Evolutionary conservation across 1,284 basidiomycete species (phyloP), one percentile per base, ranked within the genome.

Genomic region (Ganoderma lucidum): DNA sequence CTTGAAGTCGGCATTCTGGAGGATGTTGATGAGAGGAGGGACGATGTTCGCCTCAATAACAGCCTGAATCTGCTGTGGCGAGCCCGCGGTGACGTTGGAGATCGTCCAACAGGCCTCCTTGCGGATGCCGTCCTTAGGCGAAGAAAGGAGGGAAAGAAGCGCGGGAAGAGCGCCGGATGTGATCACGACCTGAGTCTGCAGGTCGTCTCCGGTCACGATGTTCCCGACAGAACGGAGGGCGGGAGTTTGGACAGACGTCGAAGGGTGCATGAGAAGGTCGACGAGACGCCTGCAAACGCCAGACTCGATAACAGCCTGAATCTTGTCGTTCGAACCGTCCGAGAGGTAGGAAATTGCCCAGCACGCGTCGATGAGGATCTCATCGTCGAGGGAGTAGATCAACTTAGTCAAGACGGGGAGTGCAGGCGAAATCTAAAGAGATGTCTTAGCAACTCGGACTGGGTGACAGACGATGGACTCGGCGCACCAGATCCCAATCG

Each of bases 101-200:
- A 99, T 99, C 51, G 98, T 99, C 98, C 98, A 99, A 86, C 98
- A 99, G 19, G 98, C 97, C 83, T 99, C 98, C 86, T 94, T 94
- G 73, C 93, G 85, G 75, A 97, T 97, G 67, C 97, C 97, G 77
- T 99, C 97, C 84, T 99, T 99, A 62, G 96, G 94, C 45, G 96
- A 98, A 1, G 95, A 96, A 67, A 99, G 87, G 19, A 99, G 87
- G 48, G 95, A 92, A 60, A 99, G 90, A 56, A 99, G 89, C 6
- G 97, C 97, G 9, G 95, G 93, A 41, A 99, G 92, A 30, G 97
- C 95, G 64, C 97, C 97, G 14, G 96, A 97, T 35, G 97, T 96
- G 78, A 99, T 97, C 70, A 99, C 94, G 65, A 99, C 97, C 82
- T 99, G 97, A 14, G 97, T 99, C 83, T 99, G 97, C 73, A 99